These are phyloP conservation scores for Anacardium occidentale DNA, from an alignment of 345 rosid genomes.

Conservation along the genomic window DNA sequence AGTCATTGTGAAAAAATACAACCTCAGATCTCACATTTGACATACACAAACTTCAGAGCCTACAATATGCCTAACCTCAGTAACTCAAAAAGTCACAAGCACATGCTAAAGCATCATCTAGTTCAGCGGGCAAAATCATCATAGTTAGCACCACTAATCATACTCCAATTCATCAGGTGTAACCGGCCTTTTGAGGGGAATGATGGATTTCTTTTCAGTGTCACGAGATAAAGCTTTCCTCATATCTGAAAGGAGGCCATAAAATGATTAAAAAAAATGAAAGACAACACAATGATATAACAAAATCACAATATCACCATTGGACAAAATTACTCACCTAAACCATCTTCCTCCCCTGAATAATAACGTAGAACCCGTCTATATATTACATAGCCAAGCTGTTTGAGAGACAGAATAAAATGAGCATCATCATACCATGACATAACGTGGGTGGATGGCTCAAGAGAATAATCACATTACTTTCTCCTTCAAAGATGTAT, in stretches of 20 bases:
- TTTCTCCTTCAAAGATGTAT: neutral
- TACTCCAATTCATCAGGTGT: slow-evolving; percentile 91
- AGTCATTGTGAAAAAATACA: neutral
- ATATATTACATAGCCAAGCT: slow-evolving; percentile 86
- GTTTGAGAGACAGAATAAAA: slow-evolving; percentile 16
- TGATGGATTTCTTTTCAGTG: slow-evolving; percentile 76
- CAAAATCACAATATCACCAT: neutral
- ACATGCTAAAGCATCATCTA: neutral
- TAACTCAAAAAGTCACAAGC: neutral
- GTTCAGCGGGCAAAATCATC: slow-evolving; percentile 5
- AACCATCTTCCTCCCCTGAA: slow-evolving; percentile 93
- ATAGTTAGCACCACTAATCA: slow-evolving; percentile 42
- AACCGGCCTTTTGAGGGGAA: slow-evolving; percentile 84
- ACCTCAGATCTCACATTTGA: neutral
- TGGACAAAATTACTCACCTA: slow-evolving; percentile 49
- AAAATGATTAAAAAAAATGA: neutral
- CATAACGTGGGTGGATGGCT: neutral
- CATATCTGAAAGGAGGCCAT: slow-evolving; percentile 58
- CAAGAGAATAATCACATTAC: neutral
- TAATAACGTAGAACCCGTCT: slow-evolving; percentile 88
- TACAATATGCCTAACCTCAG: neutral
- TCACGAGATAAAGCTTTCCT: slow-evolving; percentile 91
- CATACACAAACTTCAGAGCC: neutral
- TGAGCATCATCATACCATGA: slow-evolving; percentile 11
- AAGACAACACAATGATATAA: slow-evolving; percentile 3